Evolutionary conservation across 441 rosid species (phyloP).

Genomic region (Corymbia calophylla): DNA sequence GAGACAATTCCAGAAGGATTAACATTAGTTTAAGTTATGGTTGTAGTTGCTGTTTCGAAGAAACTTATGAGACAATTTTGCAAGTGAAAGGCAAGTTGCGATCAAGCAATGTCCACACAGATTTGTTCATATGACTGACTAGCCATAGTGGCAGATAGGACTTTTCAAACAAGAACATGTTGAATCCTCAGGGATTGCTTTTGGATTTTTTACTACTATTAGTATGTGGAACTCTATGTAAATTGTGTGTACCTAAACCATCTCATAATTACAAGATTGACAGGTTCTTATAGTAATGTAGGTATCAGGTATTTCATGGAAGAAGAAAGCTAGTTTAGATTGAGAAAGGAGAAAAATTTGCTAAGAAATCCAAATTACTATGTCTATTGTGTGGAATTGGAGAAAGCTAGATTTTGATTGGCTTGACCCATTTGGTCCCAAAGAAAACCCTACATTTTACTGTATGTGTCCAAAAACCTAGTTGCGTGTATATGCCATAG

Average conservation of each 20-base stretch:
- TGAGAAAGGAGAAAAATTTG: background rate
- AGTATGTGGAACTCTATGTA: background rate
- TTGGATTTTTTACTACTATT: background rate
- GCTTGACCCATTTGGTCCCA: background rate
- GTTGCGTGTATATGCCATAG: background rate
- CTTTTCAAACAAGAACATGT: background rate
- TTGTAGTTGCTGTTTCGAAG: background rate
- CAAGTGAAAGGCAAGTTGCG: background rate
- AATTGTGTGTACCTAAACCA: background rate
- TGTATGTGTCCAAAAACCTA: background rate
- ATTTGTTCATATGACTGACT: background rate
- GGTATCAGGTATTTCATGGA: background rate
- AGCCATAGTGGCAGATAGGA: background rate
- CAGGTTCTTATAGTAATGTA: background rate
- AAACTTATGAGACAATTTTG: background rate
- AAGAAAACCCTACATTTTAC: background rate
- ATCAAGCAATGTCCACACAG: background rate
- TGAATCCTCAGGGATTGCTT: background rate
- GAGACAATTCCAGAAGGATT: background rate
- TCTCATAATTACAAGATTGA: background rate
- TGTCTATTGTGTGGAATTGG: background rate
- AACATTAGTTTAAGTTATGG: background rate
- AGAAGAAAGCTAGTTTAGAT: background rate
- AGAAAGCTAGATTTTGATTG: background rate
- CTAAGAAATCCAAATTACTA: background rate